Evolutionary conservation across 176 grass and related monocot genomes (phyloP).

Genomic region (Neostapfia colusana): DNA sequence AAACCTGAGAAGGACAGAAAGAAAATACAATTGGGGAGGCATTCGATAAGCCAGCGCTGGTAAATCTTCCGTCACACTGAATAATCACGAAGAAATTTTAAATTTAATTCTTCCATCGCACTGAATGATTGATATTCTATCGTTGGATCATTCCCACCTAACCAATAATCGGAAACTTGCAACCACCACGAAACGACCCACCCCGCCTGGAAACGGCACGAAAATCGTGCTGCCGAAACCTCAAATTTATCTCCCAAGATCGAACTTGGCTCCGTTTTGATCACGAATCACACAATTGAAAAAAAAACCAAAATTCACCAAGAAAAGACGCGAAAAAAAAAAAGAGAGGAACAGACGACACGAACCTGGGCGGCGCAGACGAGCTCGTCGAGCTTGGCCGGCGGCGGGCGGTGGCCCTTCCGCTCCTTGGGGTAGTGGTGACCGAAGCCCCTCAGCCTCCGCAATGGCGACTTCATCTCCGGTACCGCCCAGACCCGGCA

Average conservation of each 20-base stretch:
- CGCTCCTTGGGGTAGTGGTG: constrained; percentile 44
- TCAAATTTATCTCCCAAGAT: constrained; percentile 27
- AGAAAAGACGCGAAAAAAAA: not conserved
- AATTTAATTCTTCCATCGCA: not conserved
- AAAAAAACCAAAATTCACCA: not conserved
- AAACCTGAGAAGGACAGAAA: not conserved
- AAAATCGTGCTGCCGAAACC: not conserved
- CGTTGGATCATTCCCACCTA: constrained; percentile 7
- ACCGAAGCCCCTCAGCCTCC: constrained; percentile 60
- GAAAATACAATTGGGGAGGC: not conserved
- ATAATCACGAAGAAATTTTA: not conserved
- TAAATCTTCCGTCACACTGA: not conserved
- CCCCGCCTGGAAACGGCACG: not conserved
- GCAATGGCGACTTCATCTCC: constrained; percentile 87
- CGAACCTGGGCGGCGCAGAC: constrained; percentile 56
- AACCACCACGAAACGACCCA: constrained; percentile 18
- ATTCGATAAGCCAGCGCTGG: not conserved
- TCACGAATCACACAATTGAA: not conserved
- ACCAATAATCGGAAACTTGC: constrained; percentile 17
- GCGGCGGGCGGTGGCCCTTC: constrained; percentile 32
- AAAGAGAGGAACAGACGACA: not conserved
- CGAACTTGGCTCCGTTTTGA: constrained; percentile 16
- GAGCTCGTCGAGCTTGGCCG: constrained; percentile 79
- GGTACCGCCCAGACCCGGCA: not conserved
- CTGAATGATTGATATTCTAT: not conserved